Evolutionary conservation across 2,329 filamentous ascomycete genomes (phyloP), one percentile per base, ranked within the genome.

Genomic region (Chrysoporthe cubensis): DNA sequence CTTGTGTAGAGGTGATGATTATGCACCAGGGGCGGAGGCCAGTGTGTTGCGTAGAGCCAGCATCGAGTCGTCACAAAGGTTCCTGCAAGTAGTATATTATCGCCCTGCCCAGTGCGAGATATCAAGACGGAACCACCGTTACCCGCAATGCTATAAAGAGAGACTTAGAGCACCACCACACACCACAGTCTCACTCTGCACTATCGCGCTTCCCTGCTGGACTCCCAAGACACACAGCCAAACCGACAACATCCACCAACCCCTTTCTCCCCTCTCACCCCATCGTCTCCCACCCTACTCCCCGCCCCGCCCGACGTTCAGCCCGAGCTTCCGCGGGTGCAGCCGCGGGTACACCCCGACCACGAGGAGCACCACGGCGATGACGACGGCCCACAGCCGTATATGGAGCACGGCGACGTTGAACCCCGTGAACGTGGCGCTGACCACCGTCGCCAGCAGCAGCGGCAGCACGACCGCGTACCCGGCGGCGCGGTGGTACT

Each of bases 401-500:
- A 97, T 88, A 71, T 88, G 83, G 66, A 96, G 79, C 1, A 91
- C 85, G 34, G 84, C 85, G 70, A 86, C 76, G 74, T 91, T 93
- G 78, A 90, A 97, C 44, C 85, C 84, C 1, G 95, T 97, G 80
- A 89, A 84, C 3, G 90, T 93, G 1, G 94, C 92, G 34, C 90
- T 90, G 61, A 86, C 82, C 50, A 97, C 85, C 0, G 94, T 96
- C 11, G 87, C 88, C 70, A 97, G 80, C 70, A 95, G 84, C 73
- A 96, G 74, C 62, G 90, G 75, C 65, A 95, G 80, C 68, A 94
- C 16, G 34, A 59, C 81, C 8, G 88, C 72, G 76, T 99, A 98
- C 2, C 95, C 96, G 32, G 84, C 85, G 65, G 86, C 80, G 42
- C 95, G 88, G 78, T 98, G 96, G 74, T 94, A 97, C 80, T 97